A percentile compares a stretch with the other conserved stretches of the same genome.
These are phyloP conservation scores for Anisodus acutangulus DNA, from an alignment of 257 asterid species.

Conservation along the genomic window DNA sequence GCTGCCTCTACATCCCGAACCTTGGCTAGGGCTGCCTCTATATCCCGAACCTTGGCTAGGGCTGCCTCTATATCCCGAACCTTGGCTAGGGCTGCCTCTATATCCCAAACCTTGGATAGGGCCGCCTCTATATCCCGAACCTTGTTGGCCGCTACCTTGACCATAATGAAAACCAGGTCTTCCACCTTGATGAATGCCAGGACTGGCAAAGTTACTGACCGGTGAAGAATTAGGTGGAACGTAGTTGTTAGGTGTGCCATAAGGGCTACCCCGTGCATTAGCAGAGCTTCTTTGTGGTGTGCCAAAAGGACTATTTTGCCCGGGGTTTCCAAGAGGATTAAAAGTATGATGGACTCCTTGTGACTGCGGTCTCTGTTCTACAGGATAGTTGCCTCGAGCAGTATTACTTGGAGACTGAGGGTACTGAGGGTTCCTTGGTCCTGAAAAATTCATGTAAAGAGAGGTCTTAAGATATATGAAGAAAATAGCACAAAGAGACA, in stretches of 20 bases:
- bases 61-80: slow-evolving; percentile 54
- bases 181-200: slow-evolving; percentile 39
- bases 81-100: slow-evolving; percentile 50
- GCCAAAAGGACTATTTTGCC: slow-evolving; percentile 41
- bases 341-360: slow-evolving; percentile 46
- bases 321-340: slow-evolving; percentile 41
- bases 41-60: slow-evolving; percentile 43
- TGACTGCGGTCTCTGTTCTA: slow-evolving; percentile 46
- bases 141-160: slow-evolving; percentile 44
- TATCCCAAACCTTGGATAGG: slow-evolving; percentile 44
- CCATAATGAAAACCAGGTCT: slow-evolving; percentile 44
- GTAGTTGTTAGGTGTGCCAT: slow-evolving; percentile 36
- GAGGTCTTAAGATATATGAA: background rate
- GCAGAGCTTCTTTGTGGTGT: slow-evolving; percentile 45
- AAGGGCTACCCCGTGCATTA: slow-evolving; percentile 43
- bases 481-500: background rate
- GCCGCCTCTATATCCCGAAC: slow-evolving; percentile 55
- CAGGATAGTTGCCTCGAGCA: slow-evolving; percentile 41
- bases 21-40: slow-evolving; percentile 47
- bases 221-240: slow-evolving; percentile 45
- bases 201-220: slow-evolving; percentile 44
- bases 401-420: slow-evolving; percentile 46
- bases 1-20: slow-evolving; percentile 54
- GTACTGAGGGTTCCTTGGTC: slow-evolving; percentile 47
- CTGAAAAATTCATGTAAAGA: slow-evolving; percentile 37